These are phyloP conservation scores for Umbelopsis sp. DNA, from an alignment of 371 early-diverging fungal species.

Conservation along the genomic window DNA sequence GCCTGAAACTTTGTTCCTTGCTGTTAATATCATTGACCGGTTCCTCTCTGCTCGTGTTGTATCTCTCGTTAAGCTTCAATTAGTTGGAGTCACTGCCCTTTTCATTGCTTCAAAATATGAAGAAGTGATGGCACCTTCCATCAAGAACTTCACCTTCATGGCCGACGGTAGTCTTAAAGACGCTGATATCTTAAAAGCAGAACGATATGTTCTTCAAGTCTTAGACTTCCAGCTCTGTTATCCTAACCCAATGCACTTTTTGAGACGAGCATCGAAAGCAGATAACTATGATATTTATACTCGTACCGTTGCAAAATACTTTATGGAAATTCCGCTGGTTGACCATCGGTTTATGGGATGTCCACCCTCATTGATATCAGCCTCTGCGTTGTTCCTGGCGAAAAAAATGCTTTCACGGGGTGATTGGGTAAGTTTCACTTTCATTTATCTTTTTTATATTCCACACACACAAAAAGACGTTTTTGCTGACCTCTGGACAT, in stretches of 20 bases:
- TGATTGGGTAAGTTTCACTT: slow-evolving; percentile 68
- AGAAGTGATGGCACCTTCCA: slow-evolving; percentile 86
- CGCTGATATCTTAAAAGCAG: slow-evolving; percentile 86
- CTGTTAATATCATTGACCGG: slow-evolving; percentile 97
- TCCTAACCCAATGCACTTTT: slow-evolving; percentile 89
- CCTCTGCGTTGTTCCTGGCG: slow-evolving; percentile 87
- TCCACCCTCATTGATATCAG: slow-evolving; percentile 83
- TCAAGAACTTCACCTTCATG: slow-evolving; percentile 82
- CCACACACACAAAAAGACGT: too few relatives aligned
- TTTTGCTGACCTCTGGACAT: too few relatives aligned
- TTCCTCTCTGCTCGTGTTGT: slow-evolving; percentile 90
- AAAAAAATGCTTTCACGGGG: slow-evolving; percentile 82
- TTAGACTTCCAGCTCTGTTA: slow-evolving; percentile 84
- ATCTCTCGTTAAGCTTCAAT: slow-evolving; percentile 88
- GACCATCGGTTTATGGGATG: slow-evolving; percentile 82
- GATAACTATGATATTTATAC: slow-evolving; percentile 87
- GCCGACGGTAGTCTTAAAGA: slow-evolving; percentile 77
- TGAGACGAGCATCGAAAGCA: slow-evolving; percentile 88
- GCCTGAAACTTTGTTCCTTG: slow-evolving; percentile 96
- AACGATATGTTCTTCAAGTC: slow-evolving; percentile 85
- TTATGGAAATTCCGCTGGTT: slow-evolving; percentile 93
- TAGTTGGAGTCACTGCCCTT: slow-evolving; percentile 95
- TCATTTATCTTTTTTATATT: background rate
- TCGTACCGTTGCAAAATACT: slow-evolving; percentile 93
- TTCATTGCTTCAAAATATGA: slow-evolving; percentile 98